Percentiles rank a stretch among this genome's conserved stretches.
phyloP scores from a whole-genome alignment of 768 basidiomycete species.

The Hortiboletus campestris region DNA sequence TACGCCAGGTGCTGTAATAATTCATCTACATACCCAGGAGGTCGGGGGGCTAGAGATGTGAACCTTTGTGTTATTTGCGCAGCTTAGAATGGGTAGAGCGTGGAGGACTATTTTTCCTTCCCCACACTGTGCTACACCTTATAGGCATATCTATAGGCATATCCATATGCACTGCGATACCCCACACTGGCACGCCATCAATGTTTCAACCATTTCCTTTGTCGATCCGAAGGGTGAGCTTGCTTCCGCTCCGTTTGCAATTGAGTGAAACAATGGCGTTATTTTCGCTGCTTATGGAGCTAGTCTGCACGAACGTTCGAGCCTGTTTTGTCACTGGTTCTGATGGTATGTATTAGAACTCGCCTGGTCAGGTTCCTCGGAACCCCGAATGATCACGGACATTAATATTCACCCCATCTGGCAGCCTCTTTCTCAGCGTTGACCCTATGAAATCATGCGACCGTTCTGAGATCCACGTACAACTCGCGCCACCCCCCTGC shows the following conservation, averaged over 20 bases:
- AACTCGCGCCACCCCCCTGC: background rate
- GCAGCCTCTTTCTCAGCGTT: background rate
- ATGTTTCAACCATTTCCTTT: background rate
- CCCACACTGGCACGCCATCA: background rate
- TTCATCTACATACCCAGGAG: background rate
- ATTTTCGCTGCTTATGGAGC: background rate
- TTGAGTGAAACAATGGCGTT: background rate
- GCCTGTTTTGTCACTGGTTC: background rate
- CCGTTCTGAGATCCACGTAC: background rate
- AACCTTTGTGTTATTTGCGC: background rate
- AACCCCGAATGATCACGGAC: background rate
- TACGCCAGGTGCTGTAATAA: background rate
- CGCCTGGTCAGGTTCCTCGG: background rate
- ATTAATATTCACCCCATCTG: background rate
- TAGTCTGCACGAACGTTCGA: slow-evolving; percentile 1
- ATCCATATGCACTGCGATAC: background rate
- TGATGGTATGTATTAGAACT: background rate
- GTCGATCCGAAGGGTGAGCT: background rate
- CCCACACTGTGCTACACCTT: background rate
- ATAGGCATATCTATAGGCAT: background rate
- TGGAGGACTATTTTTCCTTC: background rate
- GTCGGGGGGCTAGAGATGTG: background rate
- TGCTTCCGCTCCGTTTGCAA: background rate
- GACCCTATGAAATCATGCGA: background rate
- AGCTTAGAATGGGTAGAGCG: background rate